A percentile compares a stretch with the other conserved stretches of the same genome.
Conservation (phyloP, 108 stramenopile genomes). For the Cyclotella cryptica region DNA sequence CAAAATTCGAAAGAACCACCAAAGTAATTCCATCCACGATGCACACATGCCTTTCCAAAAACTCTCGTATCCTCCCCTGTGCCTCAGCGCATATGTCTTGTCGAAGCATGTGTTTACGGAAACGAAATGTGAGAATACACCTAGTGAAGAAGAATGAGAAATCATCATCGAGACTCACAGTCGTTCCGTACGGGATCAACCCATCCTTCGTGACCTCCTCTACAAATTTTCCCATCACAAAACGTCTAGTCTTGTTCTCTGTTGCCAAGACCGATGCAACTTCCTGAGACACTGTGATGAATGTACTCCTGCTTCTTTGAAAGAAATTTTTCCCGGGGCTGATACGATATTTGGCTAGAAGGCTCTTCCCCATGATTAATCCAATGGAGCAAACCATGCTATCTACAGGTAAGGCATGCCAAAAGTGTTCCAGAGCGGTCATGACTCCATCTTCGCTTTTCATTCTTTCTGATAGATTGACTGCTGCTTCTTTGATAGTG, state of each 20-base stretch:
- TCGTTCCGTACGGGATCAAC: slow-evolving; percentile 28
- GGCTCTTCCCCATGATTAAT: slow-evolving; percentile 34
- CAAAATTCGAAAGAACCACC: slow-evolving; percentile 16
- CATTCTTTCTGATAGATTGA: slow-evolving; percentile 52
- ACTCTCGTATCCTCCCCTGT: slow-evolving; percentile 26
- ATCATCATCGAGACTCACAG: slow-evolving; percentile 5
- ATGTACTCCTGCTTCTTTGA: neutral
- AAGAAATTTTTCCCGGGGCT: neutral
- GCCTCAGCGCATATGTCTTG: slow-evolving; percentile 48
- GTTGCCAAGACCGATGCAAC: slow-evolving; percentile 52
- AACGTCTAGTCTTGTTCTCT: neutral
- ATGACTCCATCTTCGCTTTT: slow-evolving; percentile 67
- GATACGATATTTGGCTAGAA: slow-evolving; percentile 33
- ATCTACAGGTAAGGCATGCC: slow-evolving; percentile 48
- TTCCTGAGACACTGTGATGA: slow-evolving; percentile 54
- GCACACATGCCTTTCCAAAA: slow-evolving; percentile 13
- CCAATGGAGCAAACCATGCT: slow-evolving; percentile 48
- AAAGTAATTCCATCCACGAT: slow-evolving; percentile 35
- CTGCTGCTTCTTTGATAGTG: slow-evolving; percentile 46
- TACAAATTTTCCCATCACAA: neutral
- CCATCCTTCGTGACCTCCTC: slow-evolving; percentile 5
- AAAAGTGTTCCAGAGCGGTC: slow-evolving; percentile 65
- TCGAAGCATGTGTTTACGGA: too few species aligned
- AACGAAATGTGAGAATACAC: neutral
- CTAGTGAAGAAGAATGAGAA: too few species aligned